Percentiles rank a stretch among this genome's conserved stretches.
phyloP scores from a whole-genome alignment of 371 early-diverging fungal genomes.

The Saksenaea vasiformis region DNA sequence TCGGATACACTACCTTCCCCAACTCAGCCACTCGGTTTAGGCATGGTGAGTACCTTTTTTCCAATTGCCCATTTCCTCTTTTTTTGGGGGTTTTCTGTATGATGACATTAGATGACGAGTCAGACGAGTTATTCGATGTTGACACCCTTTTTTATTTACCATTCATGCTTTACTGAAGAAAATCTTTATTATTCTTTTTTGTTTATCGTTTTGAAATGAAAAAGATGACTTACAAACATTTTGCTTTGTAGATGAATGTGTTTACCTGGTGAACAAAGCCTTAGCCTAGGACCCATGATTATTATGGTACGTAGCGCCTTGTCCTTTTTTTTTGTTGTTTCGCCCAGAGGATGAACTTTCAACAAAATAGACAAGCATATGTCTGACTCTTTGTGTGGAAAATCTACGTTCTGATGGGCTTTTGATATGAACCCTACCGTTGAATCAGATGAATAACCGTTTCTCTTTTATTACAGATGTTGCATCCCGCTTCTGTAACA shows the following conservation, averaged over 20 bases:
- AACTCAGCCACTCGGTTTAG: background rate
- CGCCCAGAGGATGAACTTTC: slow-evolving; percentile 32
- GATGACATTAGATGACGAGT: slow-evolving; percentile 77
- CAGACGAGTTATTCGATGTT: slow-evolving; percentile 72
- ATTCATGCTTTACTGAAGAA: slow-evolving; percentile 60
- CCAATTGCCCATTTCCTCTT: background rate
- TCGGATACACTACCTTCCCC: background rate
- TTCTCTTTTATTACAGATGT: slow-evolving; percentile 9
- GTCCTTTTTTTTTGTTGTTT: background rate
- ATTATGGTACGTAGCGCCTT: slow-evolving; percentile 2
- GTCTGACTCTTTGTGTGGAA: slow-evolving; percentile 53
- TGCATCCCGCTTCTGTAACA: too few relatives aligned
- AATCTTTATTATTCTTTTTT: slow-evolving; percentile 6
- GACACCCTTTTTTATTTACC: slow-evolving; percentile 60
- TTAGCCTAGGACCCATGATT: background rate
- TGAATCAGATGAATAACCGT: slow-evolving; percentile 5
- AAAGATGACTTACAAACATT: background rate
- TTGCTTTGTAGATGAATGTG: slow-evolving; percentile 3
- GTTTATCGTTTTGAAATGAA: background rate
- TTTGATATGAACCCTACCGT: background rate
- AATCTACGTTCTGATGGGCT: slow-evolving; percentile 29
- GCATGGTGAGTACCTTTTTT: background rate
- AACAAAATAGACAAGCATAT: slow-evolving; percentile 67
- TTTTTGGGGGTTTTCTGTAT: slow-evolving; percentile 22
- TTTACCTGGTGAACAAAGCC: background rate